Base-by-base conservation (phyloP, 2,329 filamentous ascomycete species). In the Shiraia sp. region DNA sequence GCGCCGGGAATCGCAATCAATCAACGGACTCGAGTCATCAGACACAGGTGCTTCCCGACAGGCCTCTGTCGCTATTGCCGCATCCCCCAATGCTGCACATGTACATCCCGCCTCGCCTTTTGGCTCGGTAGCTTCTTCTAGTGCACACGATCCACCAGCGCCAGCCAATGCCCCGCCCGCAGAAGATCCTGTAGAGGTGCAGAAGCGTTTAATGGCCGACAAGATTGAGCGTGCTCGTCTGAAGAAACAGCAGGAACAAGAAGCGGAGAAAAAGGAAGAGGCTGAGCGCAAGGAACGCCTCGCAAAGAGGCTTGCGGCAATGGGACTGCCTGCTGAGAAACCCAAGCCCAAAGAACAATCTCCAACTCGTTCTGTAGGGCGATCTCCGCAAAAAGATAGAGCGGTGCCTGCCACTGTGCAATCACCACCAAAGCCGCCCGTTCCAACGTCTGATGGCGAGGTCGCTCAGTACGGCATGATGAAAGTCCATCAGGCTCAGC, bases 271-370 rank as follows among this genome's bases (percentile, higher is more conserved):
- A 14, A 79, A 76, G n/a, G 85, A 88, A 57, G 86, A 89, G 59
- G 85, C 82, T n/a, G 87, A 81, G 13, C 80, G 78, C 45, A 79
- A 81, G 55, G 86, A 88, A 60, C 80, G 87, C 16, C 83, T 91
- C 47, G 80, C 83, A 33, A 78, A 85, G 61, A 90, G 88, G 66
- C 71, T 91, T 32, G 86, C 86, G 55, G 81, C 82, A 7, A 72
- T 91, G 61, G 86, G 85, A 0, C 82, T 84, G 12, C 74, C 79
- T 2, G 47, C 59, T 9, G 58, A 61, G 2, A 66, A 66, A 47
- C 36, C 59, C 1, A 69, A 70, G 44, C 32, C 48, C 55, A 70
- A 68, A 51, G 71, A 73, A 30, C 47, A 59, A 51, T 59, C 65
- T 6, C 61, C 73, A 15, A 66, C 72, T 10, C 65, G 55, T 32